phyloP scores from a whole-genome alignment of 306 rosid species.

The Fragaria nilgerrensis region DNA sequence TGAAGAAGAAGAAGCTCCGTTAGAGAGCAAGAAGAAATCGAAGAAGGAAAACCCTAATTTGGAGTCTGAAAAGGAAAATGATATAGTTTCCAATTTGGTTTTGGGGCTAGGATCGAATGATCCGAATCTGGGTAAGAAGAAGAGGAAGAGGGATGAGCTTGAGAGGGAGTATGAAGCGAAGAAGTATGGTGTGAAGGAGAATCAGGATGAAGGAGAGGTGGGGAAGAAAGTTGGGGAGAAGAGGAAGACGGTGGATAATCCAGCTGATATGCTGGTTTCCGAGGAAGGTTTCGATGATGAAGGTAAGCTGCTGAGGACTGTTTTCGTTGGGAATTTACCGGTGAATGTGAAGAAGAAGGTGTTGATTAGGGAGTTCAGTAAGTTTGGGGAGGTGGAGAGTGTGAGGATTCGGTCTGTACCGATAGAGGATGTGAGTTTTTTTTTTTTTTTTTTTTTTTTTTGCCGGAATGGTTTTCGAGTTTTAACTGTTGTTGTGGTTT shows the following conservation, averaged over 20 bases:
- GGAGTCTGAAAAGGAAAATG: conserved; percentile 12
- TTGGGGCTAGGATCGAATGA: conserved; percentile 5
- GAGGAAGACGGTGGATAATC: conserved; percentile 69
- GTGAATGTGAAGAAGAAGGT: conserved; percentile 74
- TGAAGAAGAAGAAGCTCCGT: not conserved
- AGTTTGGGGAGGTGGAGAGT: conserved; percentile 89
- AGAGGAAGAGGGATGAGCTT: conserved; percentile 85
- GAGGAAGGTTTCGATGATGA: conserved; percentile 89
- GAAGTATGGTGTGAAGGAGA: conserved; percentile 52
- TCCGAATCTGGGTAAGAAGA: conserved; percentile 29
- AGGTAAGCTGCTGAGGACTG: conserved; percentile 82
- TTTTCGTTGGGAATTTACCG: conserved; percentile 89
- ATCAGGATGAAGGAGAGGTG: conserved; percentile 26
- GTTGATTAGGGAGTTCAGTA: conserved; percentile 62
- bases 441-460: conserved; percentile 7
- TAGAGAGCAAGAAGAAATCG: conserved; percentile 32
- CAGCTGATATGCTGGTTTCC: conserved; percentile 66
- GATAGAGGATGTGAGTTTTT: conserved; percentile 65
- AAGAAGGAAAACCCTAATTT: conserved; percentile 19
- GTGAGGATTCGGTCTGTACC: conserved; percentile 97
- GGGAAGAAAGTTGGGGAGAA: conserved; percentile 58
- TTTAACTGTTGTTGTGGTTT: not conserved
- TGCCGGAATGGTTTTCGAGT: not conserved
- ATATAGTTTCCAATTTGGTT: not conserved
- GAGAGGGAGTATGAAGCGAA: conserved; percentile 79